Base-by-base conservation (phyloP, 1,139 yeast genomes). In the Lodderomyces metapsilosis region DNA sequence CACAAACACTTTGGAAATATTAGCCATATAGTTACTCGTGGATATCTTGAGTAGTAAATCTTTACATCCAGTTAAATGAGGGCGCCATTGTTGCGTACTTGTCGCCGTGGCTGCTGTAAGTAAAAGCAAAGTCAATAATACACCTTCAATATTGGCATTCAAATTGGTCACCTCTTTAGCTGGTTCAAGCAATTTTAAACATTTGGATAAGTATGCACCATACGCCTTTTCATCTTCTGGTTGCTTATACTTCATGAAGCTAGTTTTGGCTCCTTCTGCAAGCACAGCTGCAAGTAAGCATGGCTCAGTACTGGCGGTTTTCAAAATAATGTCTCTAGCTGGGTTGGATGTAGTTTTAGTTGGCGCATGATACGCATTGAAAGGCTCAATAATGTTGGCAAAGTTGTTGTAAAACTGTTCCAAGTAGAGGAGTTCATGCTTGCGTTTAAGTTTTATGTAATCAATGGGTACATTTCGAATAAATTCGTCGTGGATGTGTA, bases 41-140 rank as follows among this genome's bases (percentile, higher is more conserved):
- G 38, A 37, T 6, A 42, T 43, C 25, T 47, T 50, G 5, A 34
- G 12, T 34, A 79, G 59, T 15, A 82, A 59, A 45, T 80, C 84
- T 43, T 82, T 80, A 0, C 85, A 87, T 21, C 87, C 88, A 46
- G 74, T 67, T 42, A 82, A 61, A 62, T 82, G 88, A 0, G 85
- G 80, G 47, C 88, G 66, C 88, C 88, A 83, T 49, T 76, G 76
- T 38, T 78, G 77, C 52, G 76, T 74, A 31, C 59, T 59, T 7
- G 82, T 68, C 0, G 86, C 86, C 49, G 83, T 79, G 43, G 82
- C 83, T 46, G 84, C 74, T 0, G 88, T 81, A 27, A 83, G 58
- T 36, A 83, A 59, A 11, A 83, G 62, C 1, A 81, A 82, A 0
- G 88, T 82, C 33, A 82, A 54, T 12, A 82, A 64, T 46, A 82